Percentiles rank a stretch among this genome's conserved stretches.
phyloP scores from a whole-genome alignment of 2,329 filamentous ascomycete genomes.

The Paraphoma sp. region DNA sequence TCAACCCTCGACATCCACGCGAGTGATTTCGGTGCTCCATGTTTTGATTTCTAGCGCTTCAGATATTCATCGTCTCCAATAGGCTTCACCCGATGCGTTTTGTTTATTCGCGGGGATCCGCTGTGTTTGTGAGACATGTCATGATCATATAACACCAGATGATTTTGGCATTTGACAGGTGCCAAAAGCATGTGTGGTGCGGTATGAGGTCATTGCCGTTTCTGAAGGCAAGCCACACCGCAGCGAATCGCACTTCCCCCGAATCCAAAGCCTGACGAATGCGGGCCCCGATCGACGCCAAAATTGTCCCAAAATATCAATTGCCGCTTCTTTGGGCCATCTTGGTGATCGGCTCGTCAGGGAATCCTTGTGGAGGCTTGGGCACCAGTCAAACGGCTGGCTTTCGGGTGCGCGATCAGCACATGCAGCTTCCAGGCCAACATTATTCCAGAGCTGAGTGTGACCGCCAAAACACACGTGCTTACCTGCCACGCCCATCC shows the following conservation, averaged over 20 bases:
- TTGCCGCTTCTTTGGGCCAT: background rate
- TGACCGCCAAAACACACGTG: conserved; percentile 31
- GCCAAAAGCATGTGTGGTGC: background rate
- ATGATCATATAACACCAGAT: no score
- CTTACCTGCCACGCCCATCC: conserved; percentile 21
- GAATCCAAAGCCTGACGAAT: background rate
- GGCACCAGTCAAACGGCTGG: conserved; percentile 24
- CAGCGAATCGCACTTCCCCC: background rate
- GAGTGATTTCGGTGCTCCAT: no score
- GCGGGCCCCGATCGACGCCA: background rate
- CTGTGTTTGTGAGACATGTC: no score
- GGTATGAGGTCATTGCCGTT: background rate
- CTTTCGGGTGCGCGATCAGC: conserved; percentile 17
- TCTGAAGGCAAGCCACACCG: background rate
- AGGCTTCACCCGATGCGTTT: no score
- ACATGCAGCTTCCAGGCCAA: conserved; percentile 14
- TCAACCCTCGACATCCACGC: no score
- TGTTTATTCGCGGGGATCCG: no score
- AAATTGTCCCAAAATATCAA: background rate
- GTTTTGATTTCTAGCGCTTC: no score
- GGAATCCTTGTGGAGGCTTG: conserved; percentile 19
- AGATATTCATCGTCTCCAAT: no score
- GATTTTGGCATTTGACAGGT: background rate
- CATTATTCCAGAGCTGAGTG: conserved; percentile 20
- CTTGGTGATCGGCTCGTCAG: conserved; percentile 1